Percentiles rank a stretch among this genome's conserved stretches.
Evolutionary conservation across 768 basidiomycete genomes (phyloP).

Genomic region (Mrakia hoshinonis): DNA sequence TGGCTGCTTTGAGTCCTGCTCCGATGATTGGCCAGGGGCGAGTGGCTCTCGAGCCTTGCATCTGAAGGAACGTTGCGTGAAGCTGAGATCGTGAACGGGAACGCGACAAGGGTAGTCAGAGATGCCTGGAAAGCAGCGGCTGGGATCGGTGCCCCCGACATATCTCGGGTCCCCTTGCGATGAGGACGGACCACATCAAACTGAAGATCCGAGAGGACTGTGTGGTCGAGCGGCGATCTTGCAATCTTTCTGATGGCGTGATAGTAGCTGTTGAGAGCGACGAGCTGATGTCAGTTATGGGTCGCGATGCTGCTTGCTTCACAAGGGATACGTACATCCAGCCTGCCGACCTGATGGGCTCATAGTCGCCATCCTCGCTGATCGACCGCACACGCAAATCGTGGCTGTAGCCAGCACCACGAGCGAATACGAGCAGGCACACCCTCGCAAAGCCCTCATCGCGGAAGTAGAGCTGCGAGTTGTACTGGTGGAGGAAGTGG

Average conservation of each 20-base stretch:
- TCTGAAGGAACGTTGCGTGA: background rate
- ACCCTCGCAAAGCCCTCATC: slow-evolving; percentile 24
- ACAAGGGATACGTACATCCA: slow-evolving; percentile 15
- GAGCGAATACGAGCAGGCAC: slow-evolving; percentile 23
- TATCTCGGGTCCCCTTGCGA: background rate
- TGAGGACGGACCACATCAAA: slow-evolving; percentile 12
- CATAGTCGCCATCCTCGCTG: slow-evolving; percentile 5
- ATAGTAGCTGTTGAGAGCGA: background rate
- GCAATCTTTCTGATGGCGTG: slow-evolving; percentile 14
- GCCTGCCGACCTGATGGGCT: background rate
- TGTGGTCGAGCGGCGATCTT: slow-evolving; percentile 5
- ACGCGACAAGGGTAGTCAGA: no score
- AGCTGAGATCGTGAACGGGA: background rate
- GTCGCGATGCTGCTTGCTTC: no score
- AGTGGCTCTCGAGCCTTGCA: no score
- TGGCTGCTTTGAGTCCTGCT: slow-evolving; percentile 14
- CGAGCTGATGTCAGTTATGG: background rate
- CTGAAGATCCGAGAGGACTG: slow-evolving; percentile 27
- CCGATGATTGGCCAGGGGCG: slow-evolving; percentile 13
- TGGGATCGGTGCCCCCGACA: background rate
- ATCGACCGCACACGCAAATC: slow-evolving; percentile 16
- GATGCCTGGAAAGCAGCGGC: no score
- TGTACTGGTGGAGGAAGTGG: slow-evolving; percentile 7
- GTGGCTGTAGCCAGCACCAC: background rate
- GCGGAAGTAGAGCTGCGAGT: slow-evolving; percentile 17